phyloP scores from a whole-genome alignment of 2,329 filamentous ascomycete genomes.

The Chrysosporium queenslandicum region DNA sequence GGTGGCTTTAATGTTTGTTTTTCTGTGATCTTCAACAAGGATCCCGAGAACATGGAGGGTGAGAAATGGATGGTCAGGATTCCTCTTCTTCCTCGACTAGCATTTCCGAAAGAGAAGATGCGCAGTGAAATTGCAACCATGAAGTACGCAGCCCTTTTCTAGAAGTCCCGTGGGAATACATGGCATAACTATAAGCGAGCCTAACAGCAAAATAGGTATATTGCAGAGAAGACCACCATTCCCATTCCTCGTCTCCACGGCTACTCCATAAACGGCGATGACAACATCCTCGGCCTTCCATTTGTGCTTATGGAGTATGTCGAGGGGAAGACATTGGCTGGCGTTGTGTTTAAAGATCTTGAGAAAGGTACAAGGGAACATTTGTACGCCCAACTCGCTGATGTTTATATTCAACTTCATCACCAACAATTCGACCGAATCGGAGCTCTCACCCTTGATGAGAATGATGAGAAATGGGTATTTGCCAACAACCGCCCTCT shows the following conservation, averaged over 20 bases:
- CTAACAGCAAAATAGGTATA: constrained; percentile 11
- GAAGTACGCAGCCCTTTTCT: background rate
- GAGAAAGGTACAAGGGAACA: background rate
- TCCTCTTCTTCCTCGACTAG: background rate
- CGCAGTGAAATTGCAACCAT: background rate
- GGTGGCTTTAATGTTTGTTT: background rate
- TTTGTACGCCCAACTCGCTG: constrained; percentile 6
- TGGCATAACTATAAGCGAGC: background rate
- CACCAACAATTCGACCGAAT: constrained; percentile 9
- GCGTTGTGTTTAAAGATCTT: background rate
- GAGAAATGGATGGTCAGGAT: background rate
- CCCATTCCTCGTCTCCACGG: constrained; percentile 15
- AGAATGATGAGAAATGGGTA: constrained; percentile 11
- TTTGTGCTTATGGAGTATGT: constrained; percentile 13
- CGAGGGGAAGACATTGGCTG: constrained; percentile 8
- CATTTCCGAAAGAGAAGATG: background rate
- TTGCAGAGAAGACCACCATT: constrained; percentile 18
- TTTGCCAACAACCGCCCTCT: constrained; percentile 10
- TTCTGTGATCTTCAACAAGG: background rate
- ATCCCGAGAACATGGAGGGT: background rate
- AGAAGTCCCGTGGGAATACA: background rate
- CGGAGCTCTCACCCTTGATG: constrained; percentile 7
- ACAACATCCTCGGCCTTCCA: constrained; percentile 13
- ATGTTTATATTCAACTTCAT: constrained; percentile 13
- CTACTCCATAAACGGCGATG: constrained; percentile 11